Conservation (phyloP, 805 yeast genomes). For the Huiozyma sinensis region DNA sequence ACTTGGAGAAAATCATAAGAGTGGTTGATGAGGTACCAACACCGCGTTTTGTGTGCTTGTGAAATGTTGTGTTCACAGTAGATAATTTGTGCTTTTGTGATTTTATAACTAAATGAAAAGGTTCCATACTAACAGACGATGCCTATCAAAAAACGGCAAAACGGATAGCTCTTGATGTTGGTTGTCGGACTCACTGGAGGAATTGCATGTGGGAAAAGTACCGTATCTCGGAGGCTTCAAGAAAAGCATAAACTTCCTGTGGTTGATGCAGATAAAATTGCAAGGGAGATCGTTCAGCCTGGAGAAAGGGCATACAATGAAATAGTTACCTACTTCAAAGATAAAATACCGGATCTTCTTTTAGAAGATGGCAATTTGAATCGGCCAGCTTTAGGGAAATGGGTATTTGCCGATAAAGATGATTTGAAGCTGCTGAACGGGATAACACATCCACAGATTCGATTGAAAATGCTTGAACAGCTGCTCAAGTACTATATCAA, state of each 20-base stretch:
- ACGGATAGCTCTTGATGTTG: slow-evolving; percentile 38
- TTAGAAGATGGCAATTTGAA: slow-evolving; percentile 39
- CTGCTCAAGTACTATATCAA: slow-evolving; percentile 47
- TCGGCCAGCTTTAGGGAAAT: slow-evolving; percentile 63
- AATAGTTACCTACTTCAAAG: slow-evolving; percentile 51
- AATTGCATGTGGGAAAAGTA: slow-evolving; percentile 92
- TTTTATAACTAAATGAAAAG: background rate
- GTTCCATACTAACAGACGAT: background rate
- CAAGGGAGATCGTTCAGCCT: slow-evolving; percentile 76
- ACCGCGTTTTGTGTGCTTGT: too few species aligned
- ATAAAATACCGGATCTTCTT: slow-evolving; percentile 39
- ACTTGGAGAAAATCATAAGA: too few species aligned
- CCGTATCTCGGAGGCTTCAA: slow-evolving; percentile 56
- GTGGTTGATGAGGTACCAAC: too few species aligned
- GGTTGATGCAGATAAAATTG: slow-evolving; percentile 86
- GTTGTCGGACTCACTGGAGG: slow-evolving; percentile 96
- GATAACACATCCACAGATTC: slow-evolving; percentile 83
- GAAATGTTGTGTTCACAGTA: too few species aligned
- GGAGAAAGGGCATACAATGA: slow-evolving; percentile 59
- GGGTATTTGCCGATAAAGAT: slow-evolving; percentile 60
- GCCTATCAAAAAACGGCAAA: background rate
- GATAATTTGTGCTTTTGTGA: background rate
- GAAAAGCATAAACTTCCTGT: slow-evolving; percentile 45
- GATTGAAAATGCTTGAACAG: slow-evolving; percentile 46
- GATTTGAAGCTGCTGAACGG: slow-evolving; percentile 53